Evolutionary conservation across 345 rosid species (phyloP).

Genomic region (Ceriops decandra): DNA sequence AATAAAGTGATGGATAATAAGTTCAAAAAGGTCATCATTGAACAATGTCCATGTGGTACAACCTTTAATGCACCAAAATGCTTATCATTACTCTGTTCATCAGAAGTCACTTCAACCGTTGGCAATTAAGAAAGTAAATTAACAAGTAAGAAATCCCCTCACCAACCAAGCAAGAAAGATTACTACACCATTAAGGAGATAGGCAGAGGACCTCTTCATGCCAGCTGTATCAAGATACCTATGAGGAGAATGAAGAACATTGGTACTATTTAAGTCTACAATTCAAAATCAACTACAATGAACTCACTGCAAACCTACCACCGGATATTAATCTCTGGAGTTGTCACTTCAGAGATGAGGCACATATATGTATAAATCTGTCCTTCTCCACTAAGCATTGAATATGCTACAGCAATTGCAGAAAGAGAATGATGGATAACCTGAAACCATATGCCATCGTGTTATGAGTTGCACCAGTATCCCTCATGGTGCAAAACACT

Average conservation of each 20-base stretch:
- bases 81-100: too few species aligned
- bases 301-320: constrained; percentile 18
- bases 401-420: constrained; percentile 30
- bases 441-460: constrained; percentile 15
- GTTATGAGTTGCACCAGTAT: constrained; percentile 1
- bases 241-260: neutral
- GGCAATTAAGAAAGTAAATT: too few species aligned
- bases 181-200: constrained; percentile 28
- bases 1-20: neutral
- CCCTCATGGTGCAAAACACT: too few species aligned
- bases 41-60: too few species aligned
- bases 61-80: too few species aligned
- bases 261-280: neutral
- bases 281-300: neutral
- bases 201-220: constrained; percentile 26
- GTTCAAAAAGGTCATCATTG: too few species aligned
- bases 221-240: constrained; percentile 35
- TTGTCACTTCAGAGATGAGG: constrained; percentile 32
- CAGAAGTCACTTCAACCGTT: too few species aligned
- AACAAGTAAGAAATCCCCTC: neutral
- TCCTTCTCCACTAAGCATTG: constrained; percentile 33
- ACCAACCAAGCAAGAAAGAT: constrained; percentile 33
- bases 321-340: constrained; percentile 33
- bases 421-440: constrained; percentile 32
- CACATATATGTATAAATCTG: constrained; percentile 36